Evolutionary conservation across 1,284 basidiomycete species (phyloP), one percentile per base, ranked within the genome.

Genomic region (Moesziomyces sp.): DNA sequence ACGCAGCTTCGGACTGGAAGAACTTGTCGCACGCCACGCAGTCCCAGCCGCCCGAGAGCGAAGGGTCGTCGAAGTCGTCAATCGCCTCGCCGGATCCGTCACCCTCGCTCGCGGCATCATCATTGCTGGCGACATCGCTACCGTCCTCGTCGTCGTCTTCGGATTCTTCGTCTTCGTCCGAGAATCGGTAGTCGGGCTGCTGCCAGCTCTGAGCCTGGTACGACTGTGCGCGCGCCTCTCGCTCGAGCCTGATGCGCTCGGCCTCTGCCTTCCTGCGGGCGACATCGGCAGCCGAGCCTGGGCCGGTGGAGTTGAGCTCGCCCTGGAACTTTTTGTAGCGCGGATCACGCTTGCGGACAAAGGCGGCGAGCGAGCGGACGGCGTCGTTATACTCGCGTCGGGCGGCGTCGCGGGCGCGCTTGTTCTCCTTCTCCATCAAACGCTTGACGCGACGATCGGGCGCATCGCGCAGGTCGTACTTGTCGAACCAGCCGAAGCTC

Each of bases 351-450:
- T 95, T 96, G 56, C 94, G 91, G 57, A 97, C 86, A 83, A 97
- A 98, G 75, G 88, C 88, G 2, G 91, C 92, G 6, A 99, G 52
- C 21, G 68, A 67, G 80, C 91, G 87, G 38, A 99, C 88, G 1
- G 91, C 91, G 47, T 98, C 95, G 78, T 96, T 98, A 85, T 97
- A 99, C 75, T 99, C 96, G 80, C 89, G 89, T 42, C 92, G 88
- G 7, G 92, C 91, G 45, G 93, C 91, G 43, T 97, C 93, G 16
- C 95, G 88, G 9, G 90, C 89, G 77, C 94, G 94, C 85, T 93
- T 94, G 85, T 99, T 99, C 77, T 98, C 97, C 80, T 91, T 93
- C 84, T 99, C 97, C 91, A 99, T 95, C 42, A 94, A 80, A 69
- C 68, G 89, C 78, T 94, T 89, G 46, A 93, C 88, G 46, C 91